phyloP scores from a whole-genome alignment of 208 protist genomes.

The Naegleria fowleri region DNA sequence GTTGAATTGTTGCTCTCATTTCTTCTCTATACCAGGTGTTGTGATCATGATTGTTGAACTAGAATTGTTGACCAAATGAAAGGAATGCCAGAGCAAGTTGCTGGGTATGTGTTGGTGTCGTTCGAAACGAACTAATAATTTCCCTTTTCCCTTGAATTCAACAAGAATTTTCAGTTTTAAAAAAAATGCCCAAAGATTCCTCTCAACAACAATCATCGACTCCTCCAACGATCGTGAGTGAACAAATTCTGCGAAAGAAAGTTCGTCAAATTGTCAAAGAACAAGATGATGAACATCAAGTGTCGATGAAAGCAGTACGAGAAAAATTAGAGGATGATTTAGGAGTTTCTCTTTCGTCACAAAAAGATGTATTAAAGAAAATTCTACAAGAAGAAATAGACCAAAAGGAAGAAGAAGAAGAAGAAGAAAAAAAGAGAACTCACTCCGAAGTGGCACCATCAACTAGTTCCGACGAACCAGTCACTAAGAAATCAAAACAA shows the following conservation, averaged over 20 bases:
- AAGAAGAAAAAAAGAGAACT: neutral
- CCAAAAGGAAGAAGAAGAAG: neutral
- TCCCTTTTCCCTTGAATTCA: too few relatives aligned
- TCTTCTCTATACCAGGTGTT: too few relatives aligned
- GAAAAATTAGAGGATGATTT: neutral
- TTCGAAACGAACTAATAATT: too few relatives aligned
- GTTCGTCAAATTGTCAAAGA: neutral
- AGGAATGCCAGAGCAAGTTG: too few relatives aligned
- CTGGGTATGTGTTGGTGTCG: too few relatives aligned
- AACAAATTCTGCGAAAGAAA: neutral
- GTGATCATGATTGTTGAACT: too few relatives aligned
- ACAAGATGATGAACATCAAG: neutral
- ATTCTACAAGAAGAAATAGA: neutral
- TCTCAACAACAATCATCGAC: too few relatives aligned
- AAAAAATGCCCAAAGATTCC: neutral
- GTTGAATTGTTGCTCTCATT: too few relatives aligned
- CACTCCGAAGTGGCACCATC: neutral
- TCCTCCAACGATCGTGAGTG: too few relatives aligned
- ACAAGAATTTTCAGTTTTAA: too few relatives aligned
- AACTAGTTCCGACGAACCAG: neutral
- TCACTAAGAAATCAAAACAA: neutral
- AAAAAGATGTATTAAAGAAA: neutral
- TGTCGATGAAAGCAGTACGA: neutral
- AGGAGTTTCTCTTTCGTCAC: neutral
- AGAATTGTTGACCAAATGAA: too few relatives aligned